These are phyloP conservation scores for Leptomonas seymouri DNA, from an alignment of 208 protist species.

Conservation along the genomic window DNA sequence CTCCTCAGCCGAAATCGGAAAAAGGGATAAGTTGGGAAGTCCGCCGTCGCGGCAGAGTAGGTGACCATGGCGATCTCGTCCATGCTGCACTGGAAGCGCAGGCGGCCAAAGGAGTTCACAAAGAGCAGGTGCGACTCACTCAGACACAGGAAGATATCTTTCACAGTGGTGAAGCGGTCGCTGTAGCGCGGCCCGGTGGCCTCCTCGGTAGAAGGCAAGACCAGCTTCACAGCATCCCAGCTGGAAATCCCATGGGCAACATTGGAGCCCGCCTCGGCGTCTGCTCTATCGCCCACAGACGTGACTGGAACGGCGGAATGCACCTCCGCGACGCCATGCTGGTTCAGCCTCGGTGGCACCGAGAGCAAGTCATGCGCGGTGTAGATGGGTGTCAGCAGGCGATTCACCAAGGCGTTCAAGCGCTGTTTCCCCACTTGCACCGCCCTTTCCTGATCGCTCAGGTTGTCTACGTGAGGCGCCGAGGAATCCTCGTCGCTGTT, in stretches of 20 bases:
- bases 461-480: neutral
- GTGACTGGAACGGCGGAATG: neutral
- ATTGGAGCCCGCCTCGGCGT: neutral
- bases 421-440: neutral
- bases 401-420: neutral
- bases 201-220: constrained; percentile 8
- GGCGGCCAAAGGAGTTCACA: constrained; percentile 46
- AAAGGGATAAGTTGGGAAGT: constrained; percentile 13
- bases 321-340: neutral
- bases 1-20: constrained; percentile 20
- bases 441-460: neutral
- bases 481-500: neutral
- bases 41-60: constrained; percentile 25
- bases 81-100: constrained; percentile 36
- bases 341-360: neutral
- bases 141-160: constrained; percentile 43
- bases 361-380: neutral
- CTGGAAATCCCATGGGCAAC: neutral
- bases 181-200: neutral
- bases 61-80: constrained; percentile 42
- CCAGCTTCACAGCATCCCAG: constrained; percentile 40
- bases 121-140: constrained; percentile 46
- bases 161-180: constrained; percentile 29
- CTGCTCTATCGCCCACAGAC: neutral
- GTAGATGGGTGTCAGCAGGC: constrained; percentile 2